Evolutionary conservation across 2,329 filamentous ascomycete species (phyloP), one percentile per base, ranked within the genome.

Genomic region (Venturia pyrina): DNA sequence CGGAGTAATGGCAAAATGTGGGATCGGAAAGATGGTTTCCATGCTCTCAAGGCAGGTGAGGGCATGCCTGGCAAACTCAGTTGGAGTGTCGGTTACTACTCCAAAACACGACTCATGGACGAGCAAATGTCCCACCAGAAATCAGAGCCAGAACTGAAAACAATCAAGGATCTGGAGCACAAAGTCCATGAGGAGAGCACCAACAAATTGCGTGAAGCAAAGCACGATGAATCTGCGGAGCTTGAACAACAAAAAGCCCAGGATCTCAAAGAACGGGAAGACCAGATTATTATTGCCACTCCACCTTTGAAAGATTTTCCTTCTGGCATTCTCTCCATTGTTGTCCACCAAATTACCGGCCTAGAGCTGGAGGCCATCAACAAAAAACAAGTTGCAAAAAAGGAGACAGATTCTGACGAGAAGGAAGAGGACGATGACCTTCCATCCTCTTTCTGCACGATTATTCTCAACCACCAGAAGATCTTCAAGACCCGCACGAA

Each of bases 21-120:
- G 65, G 80, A 88, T 53, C 81, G 89, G 0, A 80, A 83, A 67
- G 89, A 91, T 72, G 82, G 85, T 1, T 88, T 91, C 72, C 80
- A 79, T 48, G 86, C 87, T 5, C 79, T 89, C 64, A 87, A 88
- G 68, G 79, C 83, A 0, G 86, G 85, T 1, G 85, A 90, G 70
- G 78, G 81, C 3, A 88, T 90, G 85, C 87, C 88, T 0, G 88
- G 88, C 1, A 86, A 84, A 66, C 75, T 91, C 11, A 78, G 82
- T 41, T 91, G 88, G 88, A 85, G 83, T 28, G 83, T 91, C 4
- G 88, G 88, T 0, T 91, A 90, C 73, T 91, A 86, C 70, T 80
- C 84, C 48, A 91, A 91, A 74, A 83, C 82, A 0, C 79, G 82
- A 62, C 85, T 90, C 37, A 85, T 86, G 21, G 76, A 83, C 21